Evolutionary conservation across 345 rosid genomes (phyloP), one percentile per base, ranked within the genome.

Genomic region (Eucalyptus shirleyi): DNA sequence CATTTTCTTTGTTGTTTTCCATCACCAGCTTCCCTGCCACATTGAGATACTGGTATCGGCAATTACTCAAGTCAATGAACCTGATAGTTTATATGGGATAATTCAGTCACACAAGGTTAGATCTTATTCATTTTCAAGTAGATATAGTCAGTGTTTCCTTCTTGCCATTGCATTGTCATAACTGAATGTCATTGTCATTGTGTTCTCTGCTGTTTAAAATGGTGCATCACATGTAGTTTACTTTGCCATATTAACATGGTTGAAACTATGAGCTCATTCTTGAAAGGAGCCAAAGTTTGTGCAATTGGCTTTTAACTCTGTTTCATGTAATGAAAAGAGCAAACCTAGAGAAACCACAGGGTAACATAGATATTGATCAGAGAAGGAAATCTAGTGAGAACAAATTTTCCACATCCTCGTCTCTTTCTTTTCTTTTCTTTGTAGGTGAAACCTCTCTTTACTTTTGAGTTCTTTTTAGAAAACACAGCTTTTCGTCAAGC

Each of bases 1-100:
- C 82, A 26, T 77, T 77, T 67, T 45, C 23, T 49, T 30, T 50
- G n/a, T 34, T 89, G 51, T 51, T 69, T 89, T 89, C 88, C 67
- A 60, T 85, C 87, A 89, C 90, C 96, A 98, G 99, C 91, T 98
- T 87, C 96, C 97, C 24, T 93, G 91, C 88, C 99, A 96, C 86
- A 91, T 97, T 91, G 98, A 97, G 91, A 94, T 98, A 90, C 97
- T 98, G 91, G 92, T 96, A 89, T 96, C 96, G 49, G 99, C 99
- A 88, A 93, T 97, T 89, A 97, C 96, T 91, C 95, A 94, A 91
- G 97, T 98, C 90, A 97, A 98, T 89, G 99, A 97, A 92, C 98
- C 98, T n/a, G 99, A 98, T 93, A 97, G 98, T 94, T 92, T 98
- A 90, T 96, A 98, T 93, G 99, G 98, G 93, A 95, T 96, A 88